A percentile compares a stretch with the other conserved stretches of the same genome.
These are phyloP conservation scores for Choricystis sp. DNA, from an alignment of 139 green algal genomes.

Conservation along the genomic window DNA sequence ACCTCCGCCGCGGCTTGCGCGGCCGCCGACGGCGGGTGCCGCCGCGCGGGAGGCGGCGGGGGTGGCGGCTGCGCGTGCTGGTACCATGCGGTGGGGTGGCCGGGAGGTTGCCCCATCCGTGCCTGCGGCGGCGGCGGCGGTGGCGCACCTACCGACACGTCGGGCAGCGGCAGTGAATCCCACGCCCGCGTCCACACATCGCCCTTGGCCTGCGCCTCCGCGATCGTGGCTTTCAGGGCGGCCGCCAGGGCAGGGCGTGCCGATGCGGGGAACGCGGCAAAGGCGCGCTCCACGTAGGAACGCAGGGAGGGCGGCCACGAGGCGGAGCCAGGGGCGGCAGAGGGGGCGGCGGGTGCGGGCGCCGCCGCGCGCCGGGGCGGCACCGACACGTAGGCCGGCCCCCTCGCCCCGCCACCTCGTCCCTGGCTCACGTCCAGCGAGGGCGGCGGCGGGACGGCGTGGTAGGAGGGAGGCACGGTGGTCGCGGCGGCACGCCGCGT, in stretches of 20 bases:
- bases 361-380: no score
- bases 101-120: slow-evolving; percentile 3
- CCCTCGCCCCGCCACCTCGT: no score
- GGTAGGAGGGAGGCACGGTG: no score
- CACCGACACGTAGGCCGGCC: no score
- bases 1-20: background rate
- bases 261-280: slow-evolving; percentile 5
- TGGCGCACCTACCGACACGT: slow-evolving; percentile 1
- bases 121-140: slow-evolving; percentile 10
- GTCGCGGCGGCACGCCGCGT: no score
- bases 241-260: slow-evolving; percentile 15
- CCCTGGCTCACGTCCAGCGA: no score
- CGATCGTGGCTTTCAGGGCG: slow-evolving; percentile 18
- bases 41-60: background rate
- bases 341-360: no score
- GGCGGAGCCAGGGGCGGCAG: background rate
- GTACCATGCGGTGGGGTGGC: background rate
- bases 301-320: slow-evolving; percentile 21
- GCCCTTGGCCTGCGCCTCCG: slow-evolving; percentile 13
- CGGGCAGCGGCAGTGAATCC: slow-evolving; percentile 27
- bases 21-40: background rate
- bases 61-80: background rate
- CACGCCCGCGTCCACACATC: slow-evolving; percentile 32
- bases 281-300: slow-evolving; percentile 25
- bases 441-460: no score